A percentile compares a stretch with the other conserved stretches of the same genome.
phyloP scores from a whole-genome alignment of 2,329 filamentous ascomycete species.

The Taxawa tesnikishii region DNA sequence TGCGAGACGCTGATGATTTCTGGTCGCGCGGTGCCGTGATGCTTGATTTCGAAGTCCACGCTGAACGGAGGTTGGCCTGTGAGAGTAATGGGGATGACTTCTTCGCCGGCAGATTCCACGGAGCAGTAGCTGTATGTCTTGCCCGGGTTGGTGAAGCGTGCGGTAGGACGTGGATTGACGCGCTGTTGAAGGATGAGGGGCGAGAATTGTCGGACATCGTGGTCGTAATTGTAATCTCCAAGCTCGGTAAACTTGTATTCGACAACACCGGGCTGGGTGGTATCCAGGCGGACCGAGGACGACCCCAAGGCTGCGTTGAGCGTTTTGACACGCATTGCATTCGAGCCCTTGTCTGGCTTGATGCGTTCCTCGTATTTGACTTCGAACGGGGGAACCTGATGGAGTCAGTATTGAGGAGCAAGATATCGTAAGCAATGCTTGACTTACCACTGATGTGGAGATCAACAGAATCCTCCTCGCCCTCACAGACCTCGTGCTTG shows the following conservation, averaged over 20 bases:
- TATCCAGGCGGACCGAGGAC: conserved; percentile 76
- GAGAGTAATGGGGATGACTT: conserved; percentile 76
- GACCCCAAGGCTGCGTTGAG: conserved; percentile 67
- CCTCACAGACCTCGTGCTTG: conserved; percentile 83
- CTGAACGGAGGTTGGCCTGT: conserved; percentile 79
- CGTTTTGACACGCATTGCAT: conserved; percentile 50
- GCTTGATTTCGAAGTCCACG: conserved; percentile 85
- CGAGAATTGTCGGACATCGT: conserved; percentile 51
- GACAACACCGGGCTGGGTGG: conserved; percentile 67
- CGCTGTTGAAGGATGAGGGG: conserved; percentile 65
- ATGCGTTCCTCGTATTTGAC: conserved; percentile 71
- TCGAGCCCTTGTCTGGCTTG: conserved; percentile 51
- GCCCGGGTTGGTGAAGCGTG: conserved; percentile 70
- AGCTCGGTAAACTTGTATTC: conserved; percentile 77
- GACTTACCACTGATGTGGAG: conserved; percentile 62
- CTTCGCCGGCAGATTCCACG: conserved; percentile 62
- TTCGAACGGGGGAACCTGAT: conserved; percentile 63
- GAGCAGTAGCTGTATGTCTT: conserved; percentile 95
- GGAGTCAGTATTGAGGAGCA: conserved; percentile 24
- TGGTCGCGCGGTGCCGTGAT: conserved; percentile 66
- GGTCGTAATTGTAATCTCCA: conserved; percentile 75
- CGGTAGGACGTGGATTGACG: conserved; percentile 73
- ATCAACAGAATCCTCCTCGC: conserved; percentile 82
- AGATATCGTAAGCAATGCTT: no score
- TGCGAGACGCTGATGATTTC: conserved; percentile 74